Percentiles rank a stretch among this genome's conserved stretches.
These are phyloP conservation scores for Tothia fuscella DNA, from an alignment of 2,329 filamentous ascomycete species.

Conservation along the genomic window DNA sequence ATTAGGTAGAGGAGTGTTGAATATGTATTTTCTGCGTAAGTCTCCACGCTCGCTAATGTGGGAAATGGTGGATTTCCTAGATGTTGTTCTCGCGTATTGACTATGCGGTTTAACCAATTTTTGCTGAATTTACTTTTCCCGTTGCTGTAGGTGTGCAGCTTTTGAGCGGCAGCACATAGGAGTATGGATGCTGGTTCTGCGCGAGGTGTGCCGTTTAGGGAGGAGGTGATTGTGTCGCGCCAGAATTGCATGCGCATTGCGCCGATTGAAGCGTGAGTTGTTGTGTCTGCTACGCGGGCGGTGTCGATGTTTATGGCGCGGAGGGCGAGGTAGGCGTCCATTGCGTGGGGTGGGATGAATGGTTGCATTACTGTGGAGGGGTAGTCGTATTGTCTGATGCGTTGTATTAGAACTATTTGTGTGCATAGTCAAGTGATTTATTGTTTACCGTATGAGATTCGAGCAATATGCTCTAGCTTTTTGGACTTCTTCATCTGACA, in stretches of 20 bases:
- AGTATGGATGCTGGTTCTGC: slow-evolving; percentile 86
- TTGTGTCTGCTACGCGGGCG: slow-evolving; percentile 77
- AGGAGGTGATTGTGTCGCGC: slow-evolving; percentile 70
- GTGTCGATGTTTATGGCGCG: slow-evolving; percentile 89
- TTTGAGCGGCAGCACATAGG: slow-evolving; percentile 58
- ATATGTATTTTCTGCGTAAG: slow-evolving; percentile 90
- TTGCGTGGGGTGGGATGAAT: slow-evolving; percentile 64
- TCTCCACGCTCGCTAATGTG: slow-evolving; percentile 61
- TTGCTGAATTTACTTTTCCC: slow-evolving; percentile 41
- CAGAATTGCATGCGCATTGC: slow-evolving; percentile 90
- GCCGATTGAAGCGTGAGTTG: slow-evolving; percentile 77
- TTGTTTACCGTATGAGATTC: slow-evolving; percentile 40
- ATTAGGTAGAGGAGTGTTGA: slow-evolving; percentile 84
- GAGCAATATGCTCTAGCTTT: slow-evolving; percentile 47
- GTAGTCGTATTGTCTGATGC: slow-evolving; percentile 68
- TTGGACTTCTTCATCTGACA: slow-evolving; percentile 31
- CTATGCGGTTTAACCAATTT: slow-evolving; percentile 52
- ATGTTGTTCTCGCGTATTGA: slow-evolving; percentile 70
- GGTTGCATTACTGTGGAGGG: slow-evolving; percentile 77
- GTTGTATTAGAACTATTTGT: too few relatives aligned
- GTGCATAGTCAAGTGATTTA: too few relatives aligned
- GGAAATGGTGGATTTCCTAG: slow-evolving; percentile 75
- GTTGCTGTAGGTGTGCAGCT: slow-evolving; percentile 36
- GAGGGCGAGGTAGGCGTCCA: slow-evolving; percentile 79
- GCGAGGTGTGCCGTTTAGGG: slow-evolving; percentile 65